Evolutionary conservation across 2,329 filamentous ascomycete genomes (phyloP).

Genomic region (Dactylonectria macrodidyma): DNA sequence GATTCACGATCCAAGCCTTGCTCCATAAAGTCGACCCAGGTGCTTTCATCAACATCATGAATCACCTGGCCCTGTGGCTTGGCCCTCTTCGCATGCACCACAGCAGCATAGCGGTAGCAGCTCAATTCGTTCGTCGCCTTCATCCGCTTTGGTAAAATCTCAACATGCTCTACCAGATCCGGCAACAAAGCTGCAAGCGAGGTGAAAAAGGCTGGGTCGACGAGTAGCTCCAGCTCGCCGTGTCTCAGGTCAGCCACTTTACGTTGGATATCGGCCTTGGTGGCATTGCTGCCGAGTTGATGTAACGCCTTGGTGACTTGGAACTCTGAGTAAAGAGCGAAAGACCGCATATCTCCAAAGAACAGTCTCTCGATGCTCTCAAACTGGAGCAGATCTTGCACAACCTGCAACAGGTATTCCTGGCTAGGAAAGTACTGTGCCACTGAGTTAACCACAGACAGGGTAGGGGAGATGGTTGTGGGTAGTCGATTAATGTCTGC

Average conservation of each 20-base stretch:
- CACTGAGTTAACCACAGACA: constrained; percentile 49
- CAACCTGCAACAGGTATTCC: constrained; percentile 41
- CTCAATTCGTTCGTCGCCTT: constrained; percentile 49
- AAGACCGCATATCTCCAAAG: constrained; percentile 44
- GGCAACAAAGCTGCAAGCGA: constrained; percentile 33
- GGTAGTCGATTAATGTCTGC: constrained; percentile 30
- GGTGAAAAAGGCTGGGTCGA: constrained; percentile 47
- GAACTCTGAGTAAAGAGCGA: constrained; percentile 38
- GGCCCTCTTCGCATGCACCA: constrained; percentile 37
- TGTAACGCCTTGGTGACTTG: constrained; percentile 24
- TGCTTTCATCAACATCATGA: constrained; percentile 21
- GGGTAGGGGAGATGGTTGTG: constrained; percentile 4
- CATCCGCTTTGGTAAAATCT: constrained; percentile 50
- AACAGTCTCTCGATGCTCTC: constrained; percentile 28
- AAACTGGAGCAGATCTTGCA: constrained; percentile 31
- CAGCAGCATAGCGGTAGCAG: constrained; percentile 48
- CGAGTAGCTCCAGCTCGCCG: constrained; percentile 40
- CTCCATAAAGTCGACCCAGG: constrained; percentile 42
- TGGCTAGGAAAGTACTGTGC: constrained; percentile 48
- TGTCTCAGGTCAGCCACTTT: constrained; percentile 33
- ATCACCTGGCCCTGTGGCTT: background rate
- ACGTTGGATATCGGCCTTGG: constrained; percentile 19
- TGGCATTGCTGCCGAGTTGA: constrained; percentile 4
- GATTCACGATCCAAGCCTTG: constrained; percentile 23
- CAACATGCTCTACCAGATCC: constrained; percentile 43